Conservation (phyloP, 2,329 filamentous ascomycete genomes). For the Phoma sp. region DNA sequence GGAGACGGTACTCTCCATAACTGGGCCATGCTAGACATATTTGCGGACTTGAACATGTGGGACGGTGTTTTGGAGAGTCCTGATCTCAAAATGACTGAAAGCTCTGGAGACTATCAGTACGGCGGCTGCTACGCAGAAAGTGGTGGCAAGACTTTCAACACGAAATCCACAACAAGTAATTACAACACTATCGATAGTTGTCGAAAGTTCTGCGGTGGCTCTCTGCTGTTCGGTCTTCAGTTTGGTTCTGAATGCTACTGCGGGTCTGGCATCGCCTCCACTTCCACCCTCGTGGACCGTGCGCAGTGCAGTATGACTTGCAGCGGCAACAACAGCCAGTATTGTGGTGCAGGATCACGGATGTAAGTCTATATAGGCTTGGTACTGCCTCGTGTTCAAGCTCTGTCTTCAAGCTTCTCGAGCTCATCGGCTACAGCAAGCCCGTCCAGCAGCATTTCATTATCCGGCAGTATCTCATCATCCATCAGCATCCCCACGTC, state of each 20-base stretch:
- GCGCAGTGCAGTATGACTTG: slow-evolving; percentile 14
- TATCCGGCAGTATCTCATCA: not conserved
- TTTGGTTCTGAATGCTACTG: slow-evolving; percentile 34
- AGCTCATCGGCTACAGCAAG: not conserved
- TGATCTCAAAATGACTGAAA: slow-evolving; percentile 23
- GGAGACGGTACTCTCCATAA: slow-evolving; percentile 56
- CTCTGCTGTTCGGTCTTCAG: slow-evolving; percentile 43
- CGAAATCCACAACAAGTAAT: slow-evolving; percentile 5
- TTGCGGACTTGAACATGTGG: slow-evolving; percentile 27
- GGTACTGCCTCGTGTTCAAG: not conserved
- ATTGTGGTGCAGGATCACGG: slow-evolving; percentile 10
- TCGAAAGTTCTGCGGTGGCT: slow-evolving; percentile 35
- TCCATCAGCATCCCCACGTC: not conserved
- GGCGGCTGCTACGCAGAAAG: slow-evolving; percentile 22
- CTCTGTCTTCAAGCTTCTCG: not conserved
- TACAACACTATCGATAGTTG: slow-evolving; percentile 13
- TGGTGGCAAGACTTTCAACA: slow-evolving; percentile 17
- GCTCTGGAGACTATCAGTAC: slow-evolving; percentile 21
- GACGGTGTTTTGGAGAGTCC: slow-evolving; percentile 28
- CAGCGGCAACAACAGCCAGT: slow-evolving; percentile 16
- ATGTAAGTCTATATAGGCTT: slow-evolving; percentile 16
- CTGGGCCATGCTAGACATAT: slow-evolving; percentile 56
- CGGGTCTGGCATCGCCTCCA: slow-evolving; percentile 1
- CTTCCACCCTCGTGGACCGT: not conserved
- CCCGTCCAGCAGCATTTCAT: no score